A percentile compares a stretch with the other conserved stretches of the same genome.
Conservation (phyloP, 2,329 filamentous ascomycete genomes). For the Pestalotiopsis sp. region DNA sequence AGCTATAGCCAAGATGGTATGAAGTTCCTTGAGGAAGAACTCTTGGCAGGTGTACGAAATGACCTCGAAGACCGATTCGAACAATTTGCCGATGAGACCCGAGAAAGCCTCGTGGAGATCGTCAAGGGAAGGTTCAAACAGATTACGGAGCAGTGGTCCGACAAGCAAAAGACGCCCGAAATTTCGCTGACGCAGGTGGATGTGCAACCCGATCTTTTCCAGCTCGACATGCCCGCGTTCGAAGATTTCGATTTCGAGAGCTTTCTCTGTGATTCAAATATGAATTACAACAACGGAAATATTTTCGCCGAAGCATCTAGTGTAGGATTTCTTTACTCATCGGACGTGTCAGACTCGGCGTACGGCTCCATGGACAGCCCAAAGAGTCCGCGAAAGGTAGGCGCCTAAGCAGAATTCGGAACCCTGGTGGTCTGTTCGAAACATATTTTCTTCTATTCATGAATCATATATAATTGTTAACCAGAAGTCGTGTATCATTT, state of each 20-base stretch:
- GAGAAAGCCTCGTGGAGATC: not conserved
- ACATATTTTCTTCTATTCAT: too few relatives aligned
- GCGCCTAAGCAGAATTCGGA: not conserved
- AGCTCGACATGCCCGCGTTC: not conserved
- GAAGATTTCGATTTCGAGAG: not conserved
- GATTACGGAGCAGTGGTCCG: not conserved
- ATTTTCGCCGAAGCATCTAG: not conserved
- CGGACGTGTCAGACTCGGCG: constrained; percentile 2
- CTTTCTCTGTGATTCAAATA: not conserved
- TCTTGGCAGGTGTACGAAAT: not conserved
- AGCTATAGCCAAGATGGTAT: not conserved
- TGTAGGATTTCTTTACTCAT: not conserved
- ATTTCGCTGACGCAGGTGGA: not conserved
- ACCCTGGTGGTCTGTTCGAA: too few relatives aligned
- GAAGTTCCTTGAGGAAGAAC: not conserved
- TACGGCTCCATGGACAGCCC: constrained; percentile 7
- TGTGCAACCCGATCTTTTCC: not conserved
- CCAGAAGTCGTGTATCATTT: too few relatives aligned
- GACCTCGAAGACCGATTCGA: constrained; percentile 4
- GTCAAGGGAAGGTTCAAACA: not conserved
- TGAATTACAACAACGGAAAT: not conserved
- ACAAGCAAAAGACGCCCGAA: not conserved
- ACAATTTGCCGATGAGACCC: not conserved
- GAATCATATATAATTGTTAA: too few relatives aligned
- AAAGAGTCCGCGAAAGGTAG: not conserved